phyloP scores from a whole-genome alignment of 352 stramenopile species.

The Pythium aquatile region DNA sequence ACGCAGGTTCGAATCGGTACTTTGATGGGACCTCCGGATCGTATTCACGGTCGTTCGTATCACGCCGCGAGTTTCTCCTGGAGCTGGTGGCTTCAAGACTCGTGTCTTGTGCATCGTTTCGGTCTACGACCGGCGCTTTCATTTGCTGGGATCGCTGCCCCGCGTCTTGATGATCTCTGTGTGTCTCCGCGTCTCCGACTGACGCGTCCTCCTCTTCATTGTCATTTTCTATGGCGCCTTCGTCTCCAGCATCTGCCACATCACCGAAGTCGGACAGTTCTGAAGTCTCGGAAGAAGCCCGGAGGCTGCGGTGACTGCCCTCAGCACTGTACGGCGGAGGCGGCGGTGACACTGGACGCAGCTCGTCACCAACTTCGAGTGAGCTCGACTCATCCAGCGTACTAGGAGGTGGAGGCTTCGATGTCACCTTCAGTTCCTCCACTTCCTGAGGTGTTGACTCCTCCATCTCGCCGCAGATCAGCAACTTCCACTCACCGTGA shows the following conservation, averaged over 20 bases:
- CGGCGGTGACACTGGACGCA: constrained; percentile 3
- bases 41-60: background rate
- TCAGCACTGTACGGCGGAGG: constrained; percentile 12
- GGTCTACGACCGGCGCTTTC: background rate
- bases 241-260: background rate
- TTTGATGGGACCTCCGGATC: background rate
- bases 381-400: background rate
- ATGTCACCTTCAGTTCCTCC: background rate
- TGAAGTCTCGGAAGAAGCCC: constrained; percentile 4
- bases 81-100: too few species aligned
- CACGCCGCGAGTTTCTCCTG: background rate
- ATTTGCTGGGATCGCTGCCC: background rate
- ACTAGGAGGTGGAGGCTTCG: background rate
- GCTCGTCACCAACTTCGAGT: background rate
- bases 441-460: background rate
- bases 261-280: constrained; percentile 5
- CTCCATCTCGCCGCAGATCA: background rate
- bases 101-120: too few species aligned
- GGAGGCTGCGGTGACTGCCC: constrained; percentile 6
- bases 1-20: constrained; percentile 36
- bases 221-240: background rate
- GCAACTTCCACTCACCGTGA: constrained; percentile 5
- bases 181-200: background rate
- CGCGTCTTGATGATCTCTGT: background rate
- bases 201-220: constrained; percentile 4